Conservation (phyloP, 2,329 filamentous ascomycete genomes). For the Trichoderma asperellum region DNA sequence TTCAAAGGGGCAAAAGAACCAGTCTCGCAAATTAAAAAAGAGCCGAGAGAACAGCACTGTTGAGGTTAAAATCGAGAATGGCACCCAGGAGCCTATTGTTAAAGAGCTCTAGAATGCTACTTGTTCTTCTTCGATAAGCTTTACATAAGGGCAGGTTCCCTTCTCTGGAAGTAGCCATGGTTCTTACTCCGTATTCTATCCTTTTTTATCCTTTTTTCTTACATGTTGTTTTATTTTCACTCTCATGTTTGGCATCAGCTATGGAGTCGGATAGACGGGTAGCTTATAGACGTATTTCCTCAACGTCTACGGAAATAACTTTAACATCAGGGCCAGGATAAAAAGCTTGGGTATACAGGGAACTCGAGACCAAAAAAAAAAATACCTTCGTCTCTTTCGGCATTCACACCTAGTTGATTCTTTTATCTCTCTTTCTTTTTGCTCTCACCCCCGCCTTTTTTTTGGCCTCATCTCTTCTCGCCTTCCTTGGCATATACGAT, state of each 20-base stretch:
- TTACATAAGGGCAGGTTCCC: no score
- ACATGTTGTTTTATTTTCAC: background rate
- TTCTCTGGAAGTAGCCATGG: background rate
- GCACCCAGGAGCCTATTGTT: constrained; percentile 21
- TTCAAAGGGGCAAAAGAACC: constrained; percentile 40
- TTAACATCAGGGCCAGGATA: constrained; percentile 2
- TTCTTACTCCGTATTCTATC: background rate
- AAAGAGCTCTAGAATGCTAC: constrained; percentile 3
- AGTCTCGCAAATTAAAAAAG: constrained; percentile 50
- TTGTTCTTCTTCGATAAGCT: background rate
- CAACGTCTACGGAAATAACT: background rate
- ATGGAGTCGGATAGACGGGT: constrained; percentile 18
- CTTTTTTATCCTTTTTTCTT: background rate
- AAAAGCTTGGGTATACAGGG: background rate
- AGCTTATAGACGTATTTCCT: constrained; percentile 10
- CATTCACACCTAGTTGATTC: background rate
- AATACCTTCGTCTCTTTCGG: background rate
- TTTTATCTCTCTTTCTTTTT: background rate
- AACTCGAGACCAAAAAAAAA: background rate
- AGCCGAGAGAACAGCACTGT: constrained; percentile 45
- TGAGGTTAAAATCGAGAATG: constrained; percentile 35
- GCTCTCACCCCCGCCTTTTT: background rate
- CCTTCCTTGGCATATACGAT: background rate
- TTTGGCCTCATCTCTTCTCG: background rate
- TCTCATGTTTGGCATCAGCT: constrained; percentile 3